These are phyloP conservation scores for Nevesoporus exiguus DNA, from an alignment of 768 basidiomycete genomes.

Conservation along the genomic window DNA sequence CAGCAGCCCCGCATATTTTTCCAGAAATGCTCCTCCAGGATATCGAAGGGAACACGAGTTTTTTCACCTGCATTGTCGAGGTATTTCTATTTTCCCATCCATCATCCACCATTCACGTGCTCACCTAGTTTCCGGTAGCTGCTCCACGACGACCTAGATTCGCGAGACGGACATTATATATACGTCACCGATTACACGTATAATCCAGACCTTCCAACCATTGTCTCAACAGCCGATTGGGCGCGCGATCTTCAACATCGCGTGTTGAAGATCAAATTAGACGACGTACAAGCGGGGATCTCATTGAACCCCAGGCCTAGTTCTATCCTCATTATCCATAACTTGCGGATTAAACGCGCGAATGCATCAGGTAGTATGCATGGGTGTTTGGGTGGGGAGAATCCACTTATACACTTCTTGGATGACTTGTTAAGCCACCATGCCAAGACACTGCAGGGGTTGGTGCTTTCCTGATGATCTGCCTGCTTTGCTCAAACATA, in stretches of 20 bases:
- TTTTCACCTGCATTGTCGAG: conserved; percentile 59
- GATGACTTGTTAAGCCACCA: conserved; percentile 16
- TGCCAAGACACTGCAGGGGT: conserved; percentile 23
- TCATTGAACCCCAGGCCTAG: conserved; percentile 40
- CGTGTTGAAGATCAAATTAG: conserved; percentile 50
- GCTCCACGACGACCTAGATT: conserved; percentile 38
- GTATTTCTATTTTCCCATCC: conserved; percentile 30
- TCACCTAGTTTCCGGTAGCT: conserved; percentile 35
- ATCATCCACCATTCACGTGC: neutral
- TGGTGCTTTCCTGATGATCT: neutral
- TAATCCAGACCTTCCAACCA: conserved; percentile 40
- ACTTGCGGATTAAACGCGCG: conserved; percentile 43
- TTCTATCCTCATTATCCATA: conserved; percentile 45
- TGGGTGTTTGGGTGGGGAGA: conserved; percentile 30
- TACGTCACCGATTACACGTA: conserved; percentile 67
- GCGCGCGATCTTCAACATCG: conserved; percentile 45
- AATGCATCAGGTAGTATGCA: conserved; percentile 10
- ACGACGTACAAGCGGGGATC: conserved; percentile 43
- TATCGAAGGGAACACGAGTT: conserved; percentile 36
- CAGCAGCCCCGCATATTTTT: conserved; percentile 31
- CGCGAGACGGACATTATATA: conserved; percentile 37
- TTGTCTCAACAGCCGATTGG: conserved; percentile 34
- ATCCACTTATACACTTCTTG: conserved; percentile 20
- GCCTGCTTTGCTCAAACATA: neutral
- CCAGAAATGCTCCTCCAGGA: conserved; percentile 48